Evolutionary conservation across 2,329 filamentous ascomycete genomes (phyloP), one percentile per base, ranked within the genome.

Genomic region (Beauveria sp.): DNA sequence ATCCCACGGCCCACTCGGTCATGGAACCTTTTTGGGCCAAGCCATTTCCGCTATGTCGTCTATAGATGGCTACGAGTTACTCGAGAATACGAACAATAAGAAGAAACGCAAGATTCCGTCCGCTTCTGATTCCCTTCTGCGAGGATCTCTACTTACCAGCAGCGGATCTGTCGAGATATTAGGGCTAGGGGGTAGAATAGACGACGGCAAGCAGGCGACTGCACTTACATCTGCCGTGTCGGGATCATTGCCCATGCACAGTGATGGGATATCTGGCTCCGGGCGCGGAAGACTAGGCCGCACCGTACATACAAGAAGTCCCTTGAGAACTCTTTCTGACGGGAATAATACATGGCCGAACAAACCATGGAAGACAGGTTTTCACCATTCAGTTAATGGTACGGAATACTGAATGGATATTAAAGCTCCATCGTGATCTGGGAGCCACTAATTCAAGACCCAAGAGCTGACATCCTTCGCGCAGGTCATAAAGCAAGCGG

Each of bases 41-140:
- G 28, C 46, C 78, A 84, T 82, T 48, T 91, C 90, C 14, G 86
- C 87, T 26, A 81, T 84, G 6, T 88, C 87, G 5, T 89, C 88
- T 3, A 78, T 84, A 12, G 93, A 97, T 72, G 92, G 92, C 16
- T 97, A 97, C 72, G 94, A 99, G 73, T 94, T 91, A 7, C 96
- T 97, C 69, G 94, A 99, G 74, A 97, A 97, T 69, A 96, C 91
- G 41, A 97, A 96, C 73, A 99, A 99, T 72, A 99, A 99, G 76
- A 99, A 97, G 79, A 97, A 99, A 75, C 85, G 94, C 67, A 99
- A 99, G 76, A 97, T 99, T 43, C 94, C 94, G 0, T 92, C 92
- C 0, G 91, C 91, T 10, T 89, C 90, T 20, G 89, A 90, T 68
- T 80, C 86, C 16, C 83, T 73, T 3, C 66, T 80, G 22, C 64